phyloP scores from a whole-genome alignment of 2,329 filamentous ascomycete species.

The Cephalotrichum gorgonifer region DNA sequence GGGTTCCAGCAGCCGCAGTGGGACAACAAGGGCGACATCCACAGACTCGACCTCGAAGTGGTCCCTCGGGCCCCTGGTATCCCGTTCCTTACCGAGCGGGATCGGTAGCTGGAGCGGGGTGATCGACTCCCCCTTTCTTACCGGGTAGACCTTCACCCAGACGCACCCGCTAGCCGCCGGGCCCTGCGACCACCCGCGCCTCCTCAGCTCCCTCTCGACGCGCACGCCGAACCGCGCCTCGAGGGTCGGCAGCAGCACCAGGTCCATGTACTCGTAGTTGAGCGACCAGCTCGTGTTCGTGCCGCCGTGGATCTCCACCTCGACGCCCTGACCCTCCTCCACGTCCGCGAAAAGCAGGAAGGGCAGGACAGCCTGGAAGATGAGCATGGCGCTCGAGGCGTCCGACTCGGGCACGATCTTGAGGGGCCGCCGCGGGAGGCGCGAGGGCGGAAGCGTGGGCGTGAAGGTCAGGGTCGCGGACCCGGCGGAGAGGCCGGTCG shows the following conservation, averaged over 20 bases:
- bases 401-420: constrained; percentile 36
- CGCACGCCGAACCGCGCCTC: constrained; percentile 36
- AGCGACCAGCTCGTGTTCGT: constrained; percentile 48
- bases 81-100: background rate
- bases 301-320: constrained; percentile 43
- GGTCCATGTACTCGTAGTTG: constrained; percentile 53
- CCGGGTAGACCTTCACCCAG: constrained; percentile 27
- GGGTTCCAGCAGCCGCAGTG: constrained; percentile 26
- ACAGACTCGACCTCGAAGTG: constrained; percentile 31
- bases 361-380: constrained; percentile 51
- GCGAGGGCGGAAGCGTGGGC: constrained; percentile 26
- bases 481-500: constrained; percentile 39
- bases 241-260: constrained; percentile 46
- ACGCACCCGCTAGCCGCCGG: constrained; percentile 29
- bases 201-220: constrained; percentile 32
- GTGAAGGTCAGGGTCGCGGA: constrained; percentile 37
- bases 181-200: constrained; percentile 41
- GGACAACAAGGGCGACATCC: constrained; percentile 41
- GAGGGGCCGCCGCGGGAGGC: constrained; percentile 30
- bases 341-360: constrained; percentile 46
- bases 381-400: constrained; percentile 44
- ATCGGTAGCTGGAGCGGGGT: constrained; percentile 10
- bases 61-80: background rate
- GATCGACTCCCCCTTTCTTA: constrained; percentile 24
- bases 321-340: constrained; percentile 29